Evolutionary conservation across 345 rosid species (phyloP), one percentile per base, ranked within the genome.

Genomic region (Salix exigua): DNA sequence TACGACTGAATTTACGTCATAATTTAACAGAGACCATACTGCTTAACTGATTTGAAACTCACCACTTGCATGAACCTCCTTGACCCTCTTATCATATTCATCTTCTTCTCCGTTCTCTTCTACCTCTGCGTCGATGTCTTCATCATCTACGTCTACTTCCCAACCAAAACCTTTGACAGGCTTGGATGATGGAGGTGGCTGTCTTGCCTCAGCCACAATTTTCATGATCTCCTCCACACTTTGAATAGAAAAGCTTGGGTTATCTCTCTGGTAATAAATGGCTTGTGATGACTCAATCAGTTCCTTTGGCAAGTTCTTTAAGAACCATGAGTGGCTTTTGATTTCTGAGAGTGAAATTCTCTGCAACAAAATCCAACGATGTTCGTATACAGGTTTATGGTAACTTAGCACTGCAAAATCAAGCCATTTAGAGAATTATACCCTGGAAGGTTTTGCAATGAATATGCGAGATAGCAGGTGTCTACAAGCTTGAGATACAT

Each of bases 241-340:
- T 80, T 96, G 99, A 73, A 80, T 82, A 62, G 92, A 92, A 77
- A 80, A 96, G 83, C 92, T 88, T 11, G 91, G 91, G 71, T 86
- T 84, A 72, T 90, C 96, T 76, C 94, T 88, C 82, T 81, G 90
- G 83, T 91, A 90, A 79, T 91, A 90, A 6, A 81, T 77, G n/a
- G 92, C 91, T 83, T 93, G 98, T 62, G 96, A 82, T 70, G 96
- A 44, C 48, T 96, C 99, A 2, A 83, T 85, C 63, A 93, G 89
- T 83, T 96, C 99, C 85, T 86, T 88, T 0, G 99, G 99, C 75
- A 96, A 87, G 83, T 92, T 96, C 94, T 93, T 93, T 73, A 96
- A 74, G 85, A 89, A 96, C 99, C 99, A 96, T 0, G 98, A 93
- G 66, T 96, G 99, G 76, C 46, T 81, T 53, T 81, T 81, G 37